These are phyloP conservation scores for Kondoa malvinella DNA, from an alignment of 768 basidiomycete species.

Conservation along the genomic window DNA sequence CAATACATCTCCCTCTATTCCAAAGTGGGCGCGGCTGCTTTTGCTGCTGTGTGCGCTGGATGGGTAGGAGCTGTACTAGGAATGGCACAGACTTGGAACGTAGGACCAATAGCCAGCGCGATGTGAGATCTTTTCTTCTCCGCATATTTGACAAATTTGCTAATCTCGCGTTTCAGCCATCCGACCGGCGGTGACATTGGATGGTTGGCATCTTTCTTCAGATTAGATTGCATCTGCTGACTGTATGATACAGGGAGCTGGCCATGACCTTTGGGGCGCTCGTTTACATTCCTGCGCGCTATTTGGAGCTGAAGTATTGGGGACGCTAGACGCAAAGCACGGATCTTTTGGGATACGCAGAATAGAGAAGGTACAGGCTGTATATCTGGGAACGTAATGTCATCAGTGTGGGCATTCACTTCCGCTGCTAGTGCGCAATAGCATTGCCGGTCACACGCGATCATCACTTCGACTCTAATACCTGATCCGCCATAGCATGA, in stretches of 20 bases:
- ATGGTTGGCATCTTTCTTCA: too few relatives aligned
- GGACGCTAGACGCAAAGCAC: constrained; percentile 10
- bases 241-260: constrained; percentile 30
- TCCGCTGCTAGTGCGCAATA: too few relatives aligned
- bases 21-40: constrained; percentile 35
- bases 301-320: constrained; percentile 15
- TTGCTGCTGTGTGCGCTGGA: constrained; percentile 32
- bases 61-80: constrained; percentile 34
- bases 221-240: too few relatives aligned
- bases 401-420: too few relatives aligned
- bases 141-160: too few relatives aligned
- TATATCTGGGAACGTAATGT: too few relatives aligned
- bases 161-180: constrained; percentile 23
- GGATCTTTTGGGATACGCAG: not conserved
- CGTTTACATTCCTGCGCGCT: constrained; percentile 19
- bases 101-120: constrained; percentile 19
- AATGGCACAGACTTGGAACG: constrained; percentile 25
- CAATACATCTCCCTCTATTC: too few relatives aligned
- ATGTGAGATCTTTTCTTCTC: too few relatives aligned
- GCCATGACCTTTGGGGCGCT: constrained; percentile 19
- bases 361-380: too few relatives aligned
- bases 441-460: too few relatives aligned
- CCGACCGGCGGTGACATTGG: constrained; percentile 29
- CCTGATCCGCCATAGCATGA: too few relatives aligned
- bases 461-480: too few relatives aligned